Evolutionary conservation across 2,329 filamentous ascomycete genomes (phyloP), one percentile per base, ranked within the genome.

Genomic region (Aureobasidium melanogenum): DNA sequence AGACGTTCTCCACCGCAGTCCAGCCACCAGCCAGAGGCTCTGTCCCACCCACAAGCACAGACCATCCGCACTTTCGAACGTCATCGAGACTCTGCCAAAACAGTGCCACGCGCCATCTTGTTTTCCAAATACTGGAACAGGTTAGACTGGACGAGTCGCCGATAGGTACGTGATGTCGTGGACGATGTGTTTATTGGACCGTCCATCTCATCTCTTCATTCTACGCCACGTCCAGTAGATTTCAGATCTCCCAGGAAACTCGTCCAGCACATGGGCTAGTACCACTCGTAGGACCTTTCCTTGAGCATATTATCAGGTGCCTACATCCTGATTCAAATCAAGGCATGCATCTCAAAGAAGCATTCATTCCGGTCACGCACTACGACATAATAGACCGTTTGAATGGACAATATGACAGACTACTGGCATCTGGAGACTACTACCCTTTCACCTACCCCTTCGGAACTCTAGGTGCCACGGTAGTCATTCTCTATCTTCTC

Each of bases 401-500:
- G 62, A 67, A 76, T 61, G 62, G 66, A n/a, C 66, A 73, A 47
- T 78, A 79, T 65, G 72, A 76, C 36, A 60, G 64, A 17, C 66
- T 71, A 15, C 71, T 79, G 52, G 64, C 68, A 22, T 69, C 75
- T 24, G 76, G 75, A 28, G 64, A 74, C 51, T 74, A 70, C 24
- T 64, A 72, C 38, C 76, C 77, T 4, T 77, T 79, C 62, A 61
- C 76, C 1, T 79, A 78, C 61, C 78, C 78, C 0, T 77, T 72
- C 69, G 72, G 70, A 9, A 67, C 70, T 0, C 46, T 76, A 2
- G 77, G 76, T 15, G 71, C 73, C 1, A 66, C 71, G 3, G 43
- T 76, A 0, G 71, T 80, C 7, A 68, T 83, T n/a, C 59, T 76
- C 12, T 81, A 81, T 60, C 73, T 84, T 17, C 69, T 82, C 7